A percentile compares a stretch with the other conserved stretches of the same genome.
phyloP scores from a whole-genome alignment of 306 rosid species.

The Abrus pulchellus region DNA sequence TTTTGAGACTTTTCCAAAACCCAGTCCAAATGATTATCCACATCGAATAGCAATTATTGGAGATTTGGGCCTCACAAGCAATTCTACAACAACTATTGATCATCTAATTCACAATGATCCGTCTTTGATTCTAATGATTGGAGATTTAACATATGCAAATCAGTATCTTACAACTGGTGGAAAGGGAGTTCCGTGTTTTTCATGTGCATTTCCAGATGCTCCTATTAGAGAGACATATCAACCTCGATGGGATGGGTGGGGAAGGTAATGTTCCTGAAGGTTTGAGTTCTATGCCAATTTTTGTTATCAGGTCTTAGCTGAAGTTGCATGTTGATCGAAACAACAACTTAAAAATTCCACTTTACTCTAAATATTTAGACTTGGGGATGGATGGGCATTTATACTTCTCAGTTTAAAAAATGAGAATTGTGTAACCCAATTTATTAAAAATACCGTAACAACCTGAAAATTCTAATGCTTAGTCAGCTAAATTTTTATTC shows the following conservation, averaged over 20 bases:
- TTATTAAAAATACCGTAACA: background rate
- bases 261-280: conserved; percentile 69
- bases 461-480: background rate
- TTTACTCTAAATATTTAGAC: background rate
- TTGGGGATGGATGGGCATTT: conserved; percentile 7
- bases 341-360: background rate
- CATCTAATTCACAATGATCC: conserved; percentile 83
- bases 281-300: background rate
- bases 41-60: conserved; percentile 78
- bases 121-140: conserved; percentile 84
- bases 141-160: conserved; percentile 83
- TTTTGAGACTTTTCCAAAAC: conserved; percentile 68
- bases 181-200: conserved; percentile 84
- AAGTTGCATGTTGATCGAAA: conserved; percentile 15
- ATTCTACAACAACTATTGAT: conserved; percentile 80
- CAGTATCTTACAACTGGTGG: conserved; percentile 94
- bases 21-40: conserved; percentile 68
- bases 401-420: conserved; percentile 15
- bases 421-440: background rate
- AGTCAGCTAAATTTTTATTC: background rate
- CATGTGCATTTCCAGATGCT: conserved; percentile 87
- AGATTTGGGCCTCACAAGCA: conserved; percentile 94
- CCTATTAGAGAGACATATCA: conserved; percentile 91
- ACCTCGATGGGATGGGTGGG: conserved; percentile 99
- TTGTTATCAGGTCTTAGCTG: conserved; percentile 11